These are phyloP conservation scores for Solanum corneliomulleri DNA, from an alignment of 257 asterid species.

Conservation along the genomic window DNA sequence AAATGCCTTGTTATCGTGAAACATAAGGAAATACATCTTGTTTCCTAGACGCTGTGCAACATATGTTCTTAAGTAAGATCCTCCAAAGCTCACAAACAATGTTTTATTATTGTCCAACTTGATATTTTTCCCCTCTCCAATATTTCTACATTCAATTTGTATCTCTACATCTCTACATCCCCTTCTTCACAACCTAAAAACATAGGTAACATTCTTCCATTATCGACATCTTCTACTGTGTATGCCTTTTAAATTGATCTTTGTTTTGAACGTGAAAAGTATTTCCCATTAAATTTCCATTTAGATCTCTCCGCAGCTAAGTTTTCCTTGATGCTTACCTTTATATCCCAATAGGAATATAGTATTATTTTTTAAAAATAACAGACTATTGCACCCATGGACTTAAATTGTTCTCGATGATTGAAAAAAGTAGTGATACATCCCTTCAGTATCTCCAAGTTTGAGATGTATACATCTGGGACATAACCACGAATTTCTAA, in stretches of 20 bases:
- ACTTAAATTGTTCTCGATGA: fast-evolving
- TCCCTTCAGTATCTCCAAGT: not conserved
- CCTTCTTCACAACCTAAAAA: not conserved
- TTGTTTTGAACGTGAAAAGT: not conserved
- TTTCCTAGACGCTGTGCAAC: too few relatives aligned
- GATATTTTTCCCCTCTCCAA: not conserved
- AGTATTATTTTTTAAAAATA: not conserved
- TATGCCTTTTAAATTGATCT: not conserved
- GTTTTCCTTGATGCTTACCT: not conserved
- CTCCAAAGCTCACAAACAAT: too few relatives aligned
- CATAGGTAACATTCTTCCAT: not conserved
- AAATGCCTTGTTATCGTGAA: too few relatives aligned
- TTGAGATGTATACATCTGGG: not conserved
- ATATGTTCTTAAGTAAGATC: too few relatives aligned
- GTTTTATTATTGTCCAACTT: not conserved
- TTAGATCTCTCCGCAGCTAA: not conserved
- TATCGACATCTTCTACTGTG: not conserved
- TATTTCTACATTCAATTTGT: not conserved
- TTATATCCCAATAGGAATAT: not conserved
- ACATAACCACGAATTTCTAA: too few relatives aligned
- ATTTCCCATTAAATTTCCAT: not conserved
- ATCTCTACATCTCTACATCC: not conserved
- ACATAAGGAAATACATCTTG: too few relatives aligned
- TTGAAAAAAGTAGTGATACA: not conserved
- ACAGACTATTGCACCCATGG: not conserved